phyloP scores from a whole-genome alignment of 805 yeast genomes.

The Tetrapisispora iriomotensis region DNA sequence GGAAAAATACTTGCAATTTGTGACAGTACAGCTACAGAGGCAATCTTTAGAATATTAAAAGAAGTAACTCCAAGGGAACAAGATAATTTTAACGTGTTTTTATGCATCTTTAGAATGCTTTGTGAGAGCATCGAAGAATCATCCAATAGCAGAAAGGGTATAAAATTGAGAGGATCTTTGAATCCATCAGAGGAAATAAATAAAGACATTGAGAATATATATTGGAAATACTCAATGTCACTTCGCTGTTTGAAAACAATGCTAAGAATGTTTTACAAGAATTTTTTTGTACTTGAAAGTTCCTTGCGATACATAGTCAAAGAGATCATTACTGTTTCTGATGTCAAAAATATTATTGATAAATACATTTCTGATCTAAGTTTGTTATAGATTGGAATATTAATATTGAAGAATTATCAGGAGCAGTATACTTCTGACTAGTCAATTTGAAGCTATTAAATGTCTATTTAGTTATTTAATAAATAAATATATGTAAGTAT shows the following conservation, averaged over 20 bases:
- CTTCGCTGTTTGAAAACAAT: constrained; percentile 32
- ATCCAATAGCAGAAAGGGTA: constrained; percentile 7
- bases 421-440: too few relatives aligned
- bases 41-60: constrained; percentile 30
- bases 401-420: too few relatives aligned
- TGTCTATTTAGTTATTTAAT: too few relatives aligned
- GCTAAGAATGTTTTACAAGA: constrained; percentile 36
- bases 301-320: not conserved
- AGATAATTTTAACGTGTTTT: constrained; percentile 20
- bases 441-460: too few relatives aligned
- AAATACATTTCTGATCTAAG: not conserved
- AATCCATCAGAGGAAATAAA: constrained; percentile 12
- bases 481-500: too few relatives aligned
- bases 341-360: not conserved
- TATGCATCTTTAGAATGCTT: constrained; percentile 21
- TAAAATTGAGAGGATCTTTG: constrained; percentile 9
- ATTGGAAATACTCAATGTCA: constrained; percentile 35
- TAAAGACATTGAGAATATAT: constrained; percentile 22
- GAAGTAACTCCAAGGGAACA: constrained; percentile 10
- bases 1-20: constrained; percentile 27
- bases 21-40: constrained; percentile 38
- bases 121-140: constrained; percentile 11
- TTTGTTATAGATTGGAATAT: not conserved
- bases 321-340: not conserved
- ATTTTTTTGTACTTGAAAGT: constrained; percentile 25